Conservation (phyloP, 768 basidiomycete species). For the Calocybe indica region DNA sequence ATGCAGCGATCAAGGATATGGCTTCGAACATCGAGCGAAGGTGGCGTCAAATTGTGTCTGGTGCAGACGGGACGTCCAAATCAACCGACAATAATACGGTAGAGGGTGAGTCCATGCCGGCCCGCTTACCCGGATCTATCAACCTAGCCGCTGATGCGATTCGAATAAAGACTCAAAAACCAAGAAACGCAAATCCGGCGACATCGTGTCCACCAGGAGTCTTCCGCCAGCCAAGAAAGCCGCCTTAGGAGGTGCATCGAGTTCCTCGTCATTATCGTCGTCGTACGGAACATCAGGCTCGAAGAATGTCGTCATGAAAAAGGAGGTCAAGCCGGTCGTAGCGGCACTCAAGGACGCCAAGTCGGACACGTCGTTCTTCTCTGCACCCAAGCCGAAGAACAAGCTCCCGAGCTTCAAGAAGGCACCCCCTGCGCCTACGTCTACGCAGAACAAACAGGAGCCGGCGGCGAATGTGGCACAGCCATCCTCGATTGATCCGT, state of each 20-base stretch:
- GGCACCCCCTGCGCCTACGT: conserved; percentile 38
- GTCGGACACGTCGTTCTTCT: conserved; percentile 86
- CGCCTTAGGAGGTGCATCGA: conserved; percentile 41
- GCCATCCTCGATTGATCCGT: conserved; percentile 73
- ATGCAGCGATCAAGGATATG: conserved; percentile 89
- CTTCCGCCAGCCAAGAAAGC: conserved; percentile 62
- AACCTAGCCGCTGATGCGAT: conserved; percentile 10
- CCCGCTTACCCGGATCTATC: conserved; percentile 20
- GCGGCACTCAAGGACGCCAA: conserved; percentile 65
- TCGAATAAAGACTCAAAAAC: conserved; percentile 40
- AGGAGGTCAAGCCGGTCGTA: conserved; percentile 34
- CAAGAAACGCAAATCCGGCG: conserved; percentile 74
- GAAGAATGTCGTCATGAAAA: conserved; percentile 47
- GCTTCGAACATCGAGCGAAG: conserved; percentile 80
- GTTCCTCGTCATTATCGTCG: conserved; percentile 5
- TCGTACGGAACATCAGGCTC: conserved; percentile 5
- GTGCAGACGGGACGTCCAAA: conserved; percentile 34
- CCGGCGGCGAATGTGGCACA: conserved; percentile 58
- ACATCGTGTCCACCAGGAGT: conserved; percentile 38
- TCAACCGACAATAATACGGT: conserved; percentile 36
- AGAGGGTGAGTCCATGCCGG: conserved; percentile 75
- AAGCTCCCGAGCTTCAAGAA: conserved; percentile 87
- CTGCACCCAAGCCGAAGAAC: conserved; percentile 77
- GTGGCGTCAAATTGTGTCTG: conserved; percentile 62
- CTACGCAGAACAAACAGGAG: conserved; percentile 40